A percentile compares a stretch with the other conserved stretches of the same genome.
Conservation (phyloP, 176 grass and related monocot genomes). For the Oropetium thomaeum region DNA sequence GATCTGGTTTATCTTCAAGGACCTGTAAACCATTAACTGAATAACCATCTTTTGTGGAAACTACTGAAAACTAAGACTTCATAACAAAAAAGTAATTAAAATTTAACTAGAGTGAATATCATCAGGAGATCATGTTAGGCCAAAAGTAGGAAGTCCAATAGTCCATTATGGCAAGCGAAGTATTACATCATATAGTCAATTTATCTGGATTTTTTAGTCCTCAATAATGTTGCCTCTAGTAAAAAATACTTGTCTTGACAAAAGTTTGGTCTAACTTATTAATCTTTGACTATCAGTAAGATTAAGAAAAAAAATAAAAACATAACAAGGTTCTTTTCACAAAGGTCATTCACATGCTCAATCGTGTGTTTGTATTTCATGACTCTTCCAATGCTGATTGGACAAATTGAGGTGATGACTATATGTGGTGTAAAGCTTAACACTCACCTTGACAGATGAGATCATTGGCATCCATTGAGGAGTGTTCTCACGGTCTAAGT, state of each 20-base stretch:
- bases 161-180: background rate
- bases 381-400: background rate
- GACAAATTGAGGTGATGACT: background rate
- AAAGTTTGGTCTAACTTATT: background rate
- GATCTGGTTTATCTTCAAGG: slow-evolving; percentile 82
- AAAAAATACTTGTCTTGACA: background rate
- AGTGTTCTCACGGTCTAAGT: slow-evolving; percentile 77
- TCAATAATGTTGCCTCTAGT: background rate
- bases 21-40: slow-evolving; percentile 45
- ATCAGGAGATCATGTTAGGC: background rate
- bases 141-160: background rate
- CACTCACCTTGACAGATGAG: slow-evolving; percentile 71
- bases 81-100: background rate
- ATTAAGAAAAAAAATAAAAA: no score
- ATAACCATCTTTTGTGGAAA: slow-evolving; percentile 8
- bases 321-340: no score
- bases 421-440: background rate
- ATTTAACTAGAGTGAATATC: background rate
- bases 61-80: background rate
- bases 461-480: slow-evolving; percentile 99
- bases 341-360: no score
- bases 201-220: background rate
- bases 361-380: background rate
- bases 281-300: background rate
- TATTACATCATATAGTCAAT: background rate